Evolutionary conservation across 495 filamentous ascomycete species (phyloP).

Genomic region (Xanthoparmelia taractica): DNA sequence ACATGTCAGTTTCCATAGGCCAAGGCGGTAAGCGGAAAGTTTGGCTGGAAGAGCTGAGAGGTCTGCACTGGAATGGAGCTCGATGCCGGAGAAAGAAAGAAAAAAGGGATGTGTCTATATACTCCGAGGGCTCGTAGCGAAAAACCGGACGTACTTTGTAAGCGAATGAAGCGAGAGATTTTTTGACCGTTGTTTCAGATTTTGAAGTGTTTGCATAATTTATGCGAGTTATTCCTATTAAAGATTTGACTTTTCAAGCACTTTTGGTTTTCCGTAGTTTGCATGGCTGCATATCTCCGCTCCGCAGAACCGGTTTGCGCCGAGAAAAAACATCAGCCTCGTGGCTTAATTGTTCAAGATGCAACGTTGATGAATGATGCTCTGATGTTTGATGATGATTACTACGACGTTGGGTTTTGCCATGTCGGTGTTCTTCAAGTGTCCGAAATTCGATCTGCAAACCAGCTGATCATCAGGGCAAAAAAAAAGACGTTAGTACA

Average conservation of each 20-base stretch:
- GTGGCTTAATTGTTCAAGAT: not conserved
- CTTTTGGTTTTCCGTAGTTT: not conserved
- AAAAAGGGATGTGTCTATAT: not conserved
- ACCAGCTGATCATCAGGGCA: not conserved
- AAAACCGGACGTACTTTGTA: not conserved
- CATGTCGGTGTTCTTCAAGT: too few relatives aligned
- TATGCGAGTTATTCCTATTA: not conserved
- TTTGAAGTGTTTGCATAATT: constrained; percentile 3
- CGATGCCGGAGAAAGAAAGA: not conserved
- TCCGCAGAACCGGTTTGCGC: not conserved
- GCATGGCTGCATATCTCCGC: not conserved
- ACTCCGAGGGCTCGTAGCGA: not conserved
- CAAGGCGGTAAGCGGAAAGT: not conserved
- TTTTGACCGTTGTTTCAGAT: not conserved
- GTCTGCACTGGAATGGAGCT: not conserved
- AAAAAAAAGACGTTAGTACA: not conserved
- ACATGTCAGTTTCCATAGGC: not conserved
- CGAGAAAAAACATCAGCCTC: not conserved
- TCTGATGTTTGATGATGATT: not conserved
- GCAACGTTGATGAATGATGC: not conserved
- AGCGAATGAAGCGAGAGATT: constrained; percentile 1
- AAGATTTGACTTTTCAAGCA: not conserved
- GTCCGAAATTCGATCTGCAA: too few relatives aligned
- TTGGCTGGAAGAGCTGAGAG: not conserved
- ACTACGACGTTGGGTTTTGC: not conserved